Conservation (phyloP, 345 rosid genomes). For the Salix exigua region DNA sequence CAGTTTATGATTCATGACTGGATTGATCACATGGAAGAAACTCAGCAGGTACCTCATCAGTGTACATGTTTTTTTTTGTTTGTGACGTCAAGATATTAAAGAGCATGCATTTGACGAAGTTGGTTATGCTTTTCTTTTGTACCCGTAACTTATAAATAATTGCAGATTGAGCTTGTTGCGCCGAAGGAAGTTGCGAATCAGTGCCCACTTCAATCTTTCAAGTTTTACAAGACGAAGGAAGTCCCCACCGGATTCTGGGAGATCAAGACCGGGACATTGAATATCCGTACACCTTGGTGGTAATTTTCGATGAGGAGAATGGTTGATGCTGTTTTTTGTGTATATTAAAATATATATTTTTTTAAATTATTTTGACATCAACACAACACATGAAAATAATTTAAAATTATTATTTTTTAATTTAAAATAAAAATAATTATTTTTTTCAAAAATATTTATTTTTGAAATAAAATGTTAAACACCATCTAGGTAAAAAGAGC, state of each 20-base stretch:
- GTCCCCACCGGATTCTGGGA: constrained; percentile 43
- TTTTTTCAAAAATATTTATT: too few relatives aligned
- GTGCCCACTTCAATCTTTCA: constrained; percentile 53
- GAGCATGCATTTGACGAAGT: too few relatives aligned
- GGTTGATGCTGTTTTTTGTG: too few relatives aligned
- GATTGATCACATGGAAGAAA: constrained; percentile 62
- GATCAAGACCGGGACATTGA: constrained; percentile 41
- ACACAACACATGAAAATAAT: too few relatives aligned
- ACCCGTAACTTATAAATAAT: too few relatives aligned
- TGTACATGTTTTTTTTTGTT: too few relatives aligned
- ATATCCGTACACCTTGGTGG: constrained; percentile 64
- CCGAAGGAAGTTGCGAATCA: constrained; percentile 40
- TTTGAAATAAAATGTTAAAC: too few relatives aligned
- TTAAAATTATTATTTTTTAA: too few relatives aligned
- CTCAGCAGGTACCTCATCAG: constrained; percentile 35
- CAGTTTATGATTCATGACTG: constrained; percentile 75
- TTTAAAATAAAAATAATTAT: too few relatives aligned
- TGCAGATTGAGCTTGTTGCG: constrained; percentile 48
- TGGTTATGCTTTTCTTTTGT: neutral
- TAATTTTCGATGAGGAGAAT: neutral
- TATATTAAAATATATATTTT: too few relatives aligned
- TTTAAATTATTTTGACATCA: too few relatives aligned
- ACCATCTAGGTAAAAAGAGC: too few relatives aligned
- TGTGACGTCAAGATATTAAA: neutral
- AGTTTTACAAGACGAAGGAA: constrained; percentile 47